These are phyloP conservation scores for Yarrowia sp. DNA, from an alignment of 805 yeast genomes.

Conservation along the genomic window DNA sequence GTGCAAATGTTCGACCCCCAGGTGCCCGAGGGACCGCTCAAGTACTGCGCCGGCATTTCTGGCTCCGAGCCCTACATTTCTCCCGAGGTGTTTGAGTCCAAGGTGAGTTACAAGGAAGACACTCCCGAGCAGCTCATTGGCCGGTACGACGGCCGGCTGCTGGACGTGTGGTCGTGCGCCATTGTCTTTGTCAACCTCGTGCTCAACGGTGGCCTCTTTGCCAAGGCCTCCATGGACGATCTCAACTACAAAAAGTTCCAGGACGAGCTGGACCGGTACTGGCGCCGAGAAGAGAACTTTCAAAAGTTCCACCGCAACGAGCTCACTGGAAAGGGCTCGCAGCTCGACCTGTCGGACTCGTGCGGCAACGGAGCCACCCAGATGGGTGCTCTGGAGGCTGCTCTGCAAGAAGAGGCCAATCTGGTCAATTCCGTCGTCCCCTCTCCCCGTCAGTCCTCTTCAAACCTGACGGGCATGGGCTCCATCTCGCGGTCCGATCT, in stretches of 20 bases:
- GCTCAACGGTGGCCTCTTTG: slow-evolving; percentile 36
- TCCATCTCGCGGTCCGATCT: slow-evolving; percentile 21
- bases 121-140: slow-evolving; percentile 4
- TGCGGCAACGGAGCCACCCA: slow-evolving; percentile 19
- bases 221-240: slow-evolving; percentile 34
- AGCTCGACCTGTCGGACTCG: neutral
- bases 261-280: slow-evolving; percentile 27
- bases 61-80: slow-evolving; percentile 90
- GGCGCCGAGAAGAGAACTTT: slow-evolving; percentile 27
- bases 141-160: slow-evolving; percentile 70
- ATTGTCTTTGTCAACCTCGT: slow-evolving; percentile 87
- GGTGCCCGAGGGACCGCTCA: slow-evolving; percentile 42
- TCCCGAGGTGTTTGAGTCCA: slow-evolving; percentile 63
- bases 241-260: slow-evolving; percentile 29
- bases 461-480: slow-evolving; percentile 8
- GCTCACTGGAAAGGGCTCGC: slow-evolving; percentile 13
- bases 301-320: slow-evolving; percentile 9
- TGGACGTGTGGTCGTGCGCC: slow-evolving; percentile 92
- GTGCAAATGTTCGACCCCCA: slow-evolving; percentile 52
- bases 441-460: slow-evolving; percentile 13
- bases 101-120: slow-evolving; percentile 37
- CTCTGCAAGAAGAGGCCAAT: slow-evolving; percentile 23
- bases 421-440: slow-evolving; percentile 9
- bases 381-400: slow-evolving; percentile 20
- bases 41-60: slow-evolving; percentile 56